Base-by-base conservation (phyloP, 805 yeast species). In the Wickerhamiella vanderwaltii region DNA sequence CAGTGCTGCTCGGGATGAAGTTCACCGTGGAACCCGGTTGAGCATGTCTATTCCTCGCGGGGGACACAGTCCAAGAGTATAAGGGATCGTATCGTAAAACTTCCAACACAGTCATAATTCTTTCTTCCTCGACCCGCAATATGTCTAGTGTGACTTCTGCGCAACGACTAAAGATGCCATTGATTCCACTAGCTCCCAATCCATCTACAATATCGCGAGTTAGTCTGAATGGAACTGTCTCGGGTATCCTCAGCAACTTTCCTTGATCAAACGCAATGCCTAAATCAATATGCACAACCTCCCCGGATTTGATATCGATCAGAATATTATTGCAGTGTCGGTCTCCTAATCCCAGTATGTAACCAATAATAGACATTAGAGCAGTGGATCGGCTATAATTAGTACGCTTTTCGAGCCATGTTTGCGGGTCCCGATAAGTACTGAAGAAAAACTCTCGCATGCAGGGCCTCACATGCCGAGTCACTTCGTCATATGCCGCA, bases 241-340 rank as follows among this genome's bases (percentile, higher is more conserved):
- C 99, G 0, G 99, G 98, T 6, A 88, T 72, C 0, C 88, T 79
- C 29, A 91, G 64, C 11, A 76, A 61, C 51, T 72, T 77, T 0
- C 97, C 98, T 22, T 86, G 95, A 57, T 91, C 98, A 63, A 91
- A 91, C 0, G 97, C 93, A 34, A 91, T 87, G 0, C 98, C 99
- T 13, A 91, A 63, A 59, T 91, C 99, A 50, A 91, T 93, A 57
- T 93, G 98, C 19, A 91, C 77, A 0, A 95, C 94, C 51, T 87
- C 95, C 0, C 97, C 97, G 0, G 83, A 70, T n/a, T 58, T 54
- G 37, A 68, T 67, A 57, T 91, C 96, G n/a, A 91, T 55, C 35
- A 91, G 60, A 29, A 91, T 79, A 57, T 91, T 91, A 57, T 86
- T 86, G 56, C 94, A 74, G 59, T 91, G 99, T 22, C 99, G 66